Evolutionary conservation across 2,329 filamentous ascomycete species (phyloP).

Genomic region (Penicillium fuscoglaucum): DNA sequence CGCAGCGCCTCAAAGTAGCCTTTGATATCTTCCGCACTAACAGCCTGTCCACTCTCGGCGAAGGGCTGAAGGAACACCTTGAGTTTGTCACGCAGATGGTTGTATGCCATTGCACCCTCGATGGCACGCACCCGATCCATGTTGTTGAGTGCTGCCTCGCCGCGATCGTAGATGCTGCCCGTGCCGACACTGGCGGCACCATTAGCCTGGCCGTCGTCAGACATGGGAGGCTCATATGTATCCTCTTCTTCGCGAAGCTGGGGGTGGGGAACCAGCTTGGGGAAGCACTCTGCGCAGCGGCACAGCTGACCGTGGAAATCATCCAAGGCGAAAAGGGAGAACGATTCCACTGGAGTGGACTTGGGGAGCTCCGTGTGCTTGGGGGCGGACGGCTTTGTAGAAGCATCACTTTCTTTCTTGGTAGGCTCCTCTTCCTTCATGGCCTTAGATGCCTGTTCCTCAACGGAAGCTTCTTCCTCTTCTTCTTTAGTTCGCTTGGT

Average conservation of each 20-base stretch:
- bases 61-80: constrained; percentile 93
- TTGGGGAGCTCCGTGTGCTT: constrained; percentile 62
- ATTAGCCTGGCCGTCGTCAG: constrained; percentile 59
- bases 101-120: constrained; percentile 97
- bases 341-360: constrained; percentile 54
- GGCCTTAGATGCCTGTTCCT: constrained; percentile 8
- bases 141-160: constrained; percentile 86
- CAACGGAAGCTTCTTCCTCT: constrained; percentile 33
- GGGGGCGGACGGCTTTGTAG: constrained; percentile 36
- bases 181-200: constrained; percentile 61
- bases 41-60: constrained; percentile 82
- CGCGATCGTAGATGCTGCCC: constrained; percentile 82
- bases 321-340: constrained; percentile 80
- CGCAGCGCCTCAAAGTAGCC: constrained; percentile 91
- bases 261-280: constrained; percentile 65
- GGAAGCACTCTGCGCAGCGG: constrained; percentile 78
- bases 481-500: constrained; percentile 53
- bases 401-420: constrained; percentile 10
- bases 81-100: constrained; percentile 92
- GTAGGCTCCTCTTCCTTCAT: background rate
- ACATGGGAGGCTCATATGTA: constrained; percentile 87
- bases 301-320: constrained; percentile 81
- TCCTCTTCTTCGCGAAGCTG: constrained; percentile 94
- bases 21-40: constrained; percentile 95
- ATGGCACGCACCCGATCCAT: constrained; percentile 92